Base-by-base conservation (phyloP, 2,329 filamentous ascomycete species). In the Akanthomyces lecanii region DNA sequence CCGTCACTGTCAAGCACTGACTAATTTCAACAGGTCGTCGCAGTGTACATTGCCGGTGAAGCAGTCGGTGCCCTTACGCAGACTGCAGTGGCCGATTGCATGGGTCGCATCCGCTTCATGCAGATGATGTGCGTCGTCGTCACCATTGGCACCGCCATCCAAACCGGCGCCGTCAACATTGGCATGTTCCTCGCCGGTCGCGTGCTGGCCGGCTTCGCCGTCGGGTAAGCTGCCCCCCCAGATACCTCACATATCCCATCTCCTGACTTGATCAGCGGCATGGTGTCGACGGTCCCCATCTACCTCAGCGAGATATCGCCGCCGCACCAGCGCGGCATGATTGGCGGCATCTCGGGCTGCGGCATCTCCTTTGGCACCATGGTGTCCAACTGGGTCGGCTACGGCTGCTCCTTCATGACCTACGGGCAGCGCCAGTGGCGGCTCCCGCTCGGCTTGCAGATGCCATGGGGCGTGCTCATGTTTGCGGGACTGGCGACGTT, bases 11-110 rank as follows among this genome's bases (percentile, higher is more conserved):
- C 18, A 4, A 25, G 14, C 30, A n/a, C 25, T 21, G 5, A 5
- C 44, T 48, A 25, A 54, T 7, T 1, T 1, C 6, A 23, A 16
- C 40, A 65, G 74, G 83, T 85, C 2, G 82, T 85, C 4, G 77
- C 83, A 6, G 79, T 85, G 3, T 86, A 86, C 67, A 84, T 86
- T 64, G 83, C 83, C 6, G 84, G 84, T 33, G 84, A 87, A 70
- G 82, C 82, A 14, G 71, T 81, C 5, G 84, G 84, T 1, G 81
- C 83, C 18, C 64, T 84, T 8, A 74, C 74, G 0, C 84, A 86
- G 67, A 85, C 80, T 3, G 75, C 78, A 5, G 71, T 85, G 21
- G 84, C 78, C 10, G 84, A 87, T 66, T 77, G 71, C 69, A 77
- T 82, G 5, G 81, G 82, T 11, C 80, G 82, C 11, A 77, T 83